phyloP scores from a whole-genome alignment of 768 basidiomycete species.

The Leccinum broughii region DNA sequence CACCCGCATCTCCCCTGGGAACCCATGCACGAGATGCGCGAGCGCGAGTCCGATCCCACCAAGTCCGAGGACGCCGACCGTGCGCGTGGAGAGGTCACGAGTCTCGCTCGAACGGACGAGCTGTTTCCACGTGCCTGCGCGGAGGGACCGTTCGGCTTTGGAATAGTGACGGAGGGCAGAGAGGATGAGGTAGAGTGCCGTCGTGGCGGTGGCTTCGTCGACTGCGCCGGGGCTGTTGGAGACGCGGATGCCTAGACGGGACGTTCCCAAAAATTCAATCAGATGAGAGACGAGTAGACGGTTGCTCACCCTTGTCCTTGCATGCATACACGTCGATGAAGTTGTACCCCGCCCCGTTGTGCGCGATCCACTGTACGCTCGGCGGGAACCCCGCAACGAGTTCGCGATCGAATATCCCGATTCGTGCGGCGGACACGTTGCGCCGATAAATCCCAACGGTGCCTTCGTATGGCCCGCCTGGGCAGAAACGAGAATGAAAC shows the following conservation, averaged over 20 bases:
- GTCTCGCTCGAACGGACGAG: constrained; percentile 45
- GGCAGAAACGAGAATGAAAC: constrained; percentile 44
- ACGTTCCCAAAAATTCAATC: too few species aligned
- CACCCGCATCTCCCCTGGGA: constrained; percentile 77
- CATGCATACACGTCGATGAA: constrained; percentile 74
- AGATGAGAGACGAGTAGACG: neutral
- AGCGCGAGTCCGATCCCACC: constrained; percentile 78
- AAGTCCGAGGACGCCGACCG: constrained; percentile 71
- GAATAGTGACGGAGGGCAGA: constrained; percentile 76
- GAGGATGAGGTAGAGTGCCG: constrained; percentile 80
- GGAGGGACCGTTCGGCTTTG: constrained; percentile 53
- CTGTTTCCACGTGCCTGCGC: constrained; percentile 61
- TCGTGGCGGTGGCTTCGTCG: constrained; percentile 88
- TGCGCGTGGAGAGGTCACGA: constrained; percentile 67
- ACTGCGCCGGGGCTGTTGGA: constrained; percentile 91
- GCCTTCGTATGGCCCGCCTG: constrained; percentile 48
- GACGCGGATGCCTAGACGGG: constrained; percentile 51
- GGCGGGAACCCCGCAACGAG: constrained; percentile 60
- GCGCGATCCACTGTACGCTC: constrained; percentile 78
- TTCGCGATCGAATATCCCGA: constrained; percentile 53
- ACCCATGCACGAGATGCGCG: constrained; percentile 70
- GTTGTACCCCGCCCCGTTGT: constrained; percentile 90
- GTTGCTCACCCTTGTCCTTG: constrained; percentile 63
- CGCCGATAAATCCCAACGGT: constrained; percentile 52
- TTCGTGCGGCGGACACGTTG: constrained; percentile 42